These are phyloP conservation scores for Mycena belliarum DNA, from an alignment of 768 basidiomycete genomes.

Conservation along the genomic window DNA sequence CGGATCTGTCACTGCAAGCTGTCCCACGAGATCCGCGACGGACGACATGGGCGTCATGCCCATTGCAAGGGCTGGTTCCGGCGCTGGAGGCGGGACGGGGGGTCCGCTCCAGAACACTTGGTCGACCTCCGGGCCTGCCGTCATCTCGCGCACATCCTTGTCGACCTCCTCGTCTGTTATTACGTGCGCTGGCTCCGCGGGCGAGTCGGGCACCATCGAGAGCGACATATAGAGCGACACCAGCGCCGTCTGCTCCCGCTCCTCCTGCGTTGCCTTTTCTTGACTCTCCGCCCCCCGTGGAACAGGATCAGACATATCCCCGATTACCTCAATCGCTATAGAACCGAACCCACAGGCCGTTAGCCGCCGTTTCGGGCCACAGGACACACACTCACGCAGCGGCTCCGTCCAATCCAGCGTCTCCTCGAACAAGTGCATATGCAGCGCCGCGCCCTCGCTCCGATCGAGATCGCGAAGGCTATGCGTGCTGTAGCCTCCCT, in stretches of 20 bases:
- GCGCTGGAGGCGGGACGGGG: conserved; percentile 26
- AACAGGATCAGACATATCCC: conserved; percentile 47
- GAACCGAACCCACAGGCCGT: not conserved
- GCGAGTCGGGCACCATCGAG: conserved; percentile 76
- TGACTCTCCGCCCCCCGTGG: conserved; percentile 66
- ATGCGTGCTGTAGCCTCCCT: conserved; percentile 71
- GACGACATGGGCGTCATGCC: conserved; percentile 37
- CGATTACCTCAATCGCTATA: conserved; percentile 65
- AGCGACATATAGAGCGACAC: conserved; percentile 72
- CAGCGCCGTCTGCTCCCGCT: conserved; percentile 76
- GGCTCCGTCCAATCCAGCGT: conserved; percentile 86
- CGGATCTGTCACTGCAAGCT: conserved; percentile 48
- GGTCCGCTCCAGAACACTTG: conserved; percentile 62
- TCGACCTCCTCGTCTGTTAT: conserved; percentile 73
- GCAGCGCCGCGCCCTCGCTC: conserved; percentile 83
- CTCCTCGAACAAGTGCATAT: conserved; percentile 83
- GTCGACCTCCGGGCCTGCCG: conserved; percentile 68
- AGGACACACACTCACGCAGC: conserved; percentile 56
- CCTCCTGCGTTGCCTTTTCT: conserved; percentile 72
- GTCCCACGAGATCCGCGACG: conserved; percentile 72
- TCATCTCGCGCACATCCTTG: conserved; percentile 62
- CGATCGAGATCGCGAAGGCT: conserved; percentile 85
- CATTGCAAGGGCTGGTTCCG: conserved; percentile 3
- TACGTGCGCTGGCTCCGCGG: conserved; percentile 63
- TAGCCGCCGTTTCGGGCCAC: not conserved